phyloP scores from a whole-genome alignment of 441 rosid species.

The Pelargonium fulgidum region DNA sequence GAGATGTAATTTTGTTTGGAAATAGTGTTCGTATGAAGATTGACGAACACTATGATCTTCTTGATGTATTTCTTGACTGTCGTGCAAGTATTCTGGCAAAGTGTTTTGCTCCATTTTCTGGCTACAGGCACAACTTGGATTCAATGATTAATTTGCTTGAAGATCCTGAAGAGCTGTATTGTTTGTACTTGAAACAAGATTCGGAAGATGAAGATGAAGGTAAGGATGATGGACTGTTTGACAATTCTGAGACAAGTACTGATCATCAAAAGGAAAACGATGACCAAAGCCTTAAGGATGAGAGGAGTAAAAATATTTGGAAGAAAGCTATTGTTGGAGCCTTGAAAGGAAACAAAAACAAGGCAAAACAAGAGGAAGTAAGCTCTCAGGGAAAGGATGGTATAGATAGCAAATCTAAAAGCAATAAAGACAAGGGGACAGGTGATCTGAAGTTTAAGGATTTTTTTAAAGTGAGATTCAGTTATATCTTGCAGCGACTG shows the following conservation, averaged over 20 bases:
- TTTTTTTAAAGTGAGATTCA: neutral
- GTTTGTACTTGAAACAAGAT: neutral
- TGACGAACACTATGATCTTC: neutral
- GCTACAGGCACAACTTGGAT: neutral
- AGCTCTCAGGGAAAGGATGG: neutral
- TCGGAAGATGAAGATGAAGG: neutral
- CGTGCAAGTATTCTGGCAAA: neutral
- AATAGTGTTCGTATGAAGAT: neutral
- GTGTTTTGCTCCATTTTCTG: neutral
- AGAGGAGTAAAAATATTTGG: neutral
- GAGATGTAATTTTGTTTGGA: neutral
- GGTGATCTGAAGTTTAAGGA: neutral
- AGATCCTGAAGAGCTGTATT: neutral
- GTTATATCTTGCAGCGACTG: neutral
- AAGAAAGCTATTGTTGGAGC: constrained; percentile 5
- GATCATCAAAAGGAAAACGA: neutral
- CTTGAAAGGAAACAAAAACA: neutral
- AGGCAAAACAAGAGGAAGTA: neutral
- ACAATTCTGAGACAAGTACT: neutral
- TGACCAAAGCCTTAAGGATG: neutral
- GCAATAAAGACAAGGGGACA: neutral
- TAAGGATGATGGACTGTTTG: neutral
- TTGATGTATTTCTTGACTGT: constrained; percentile 4
- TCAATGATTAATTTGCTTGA: neutral
- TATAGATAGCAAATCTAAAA: too few relatives aligned